Evolutionary conservation across 2,329 filamentous ascomycete species (phyloP), one percentile per base, ranked within the genome.

Genomic region (Phialophora expanda): DNA sequence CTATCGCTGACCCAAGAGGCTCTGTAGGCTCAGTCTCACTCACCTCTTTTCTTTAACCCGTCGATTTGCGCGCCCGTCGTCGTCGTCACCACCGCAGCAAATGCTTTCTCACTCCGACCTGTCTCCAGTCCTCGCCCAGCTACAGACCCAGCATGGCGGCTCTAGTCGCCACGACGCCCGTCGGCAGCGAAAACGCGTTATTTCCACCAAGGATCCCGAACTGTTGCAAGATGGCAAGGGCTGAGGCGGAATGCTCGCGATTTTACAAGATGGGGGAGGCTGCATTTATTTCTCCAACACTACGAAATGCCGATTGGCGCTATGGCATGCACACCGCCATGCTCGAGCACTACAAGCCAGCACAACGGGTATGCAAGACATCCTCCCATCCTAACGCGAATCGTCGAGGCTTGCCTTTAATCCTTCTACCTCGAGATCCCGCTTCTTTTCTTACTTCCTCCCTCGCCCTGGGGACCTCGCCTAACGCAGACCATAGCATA

Each of bases 91-190:
- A 55, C 59, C 66, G 64, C 66, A 65, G 56, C 69, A 65, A 70
- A 70, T 70, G 69, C 66, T 66, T 58, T 59, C 57, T 60, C 46
- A 59, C 59, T 55, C 38, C 51, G 32, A 56, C 44, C 55, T 48
- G 54, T 50, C 41, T 28, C 34, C 66, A 22, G 54, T n/a, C 54
- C 48, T 44, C 56, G 61, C 62, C 61, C 66, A 65, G 55, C 59
- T 50, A 64, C 75, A 78, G 70, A 75, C 32, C 62, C 75, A 78
- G 71, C 75, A 84, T 83, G 82, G 80, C 81, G 74, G 76, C 77
- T 72, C 75, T 77, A 70, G 76, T 76, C 75, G 78, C 78, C 76
- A 77, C 75, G 74, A 75, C 72, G 73, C 78, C 72, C 73, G 78
- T 69, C 78, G 76, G 66, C 74, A 77, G 69, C 77, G 76, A 73